phyloP scores from a whole-genome alignment of 768 basidiomycete species.

The Clavulina sp. region DNA sequence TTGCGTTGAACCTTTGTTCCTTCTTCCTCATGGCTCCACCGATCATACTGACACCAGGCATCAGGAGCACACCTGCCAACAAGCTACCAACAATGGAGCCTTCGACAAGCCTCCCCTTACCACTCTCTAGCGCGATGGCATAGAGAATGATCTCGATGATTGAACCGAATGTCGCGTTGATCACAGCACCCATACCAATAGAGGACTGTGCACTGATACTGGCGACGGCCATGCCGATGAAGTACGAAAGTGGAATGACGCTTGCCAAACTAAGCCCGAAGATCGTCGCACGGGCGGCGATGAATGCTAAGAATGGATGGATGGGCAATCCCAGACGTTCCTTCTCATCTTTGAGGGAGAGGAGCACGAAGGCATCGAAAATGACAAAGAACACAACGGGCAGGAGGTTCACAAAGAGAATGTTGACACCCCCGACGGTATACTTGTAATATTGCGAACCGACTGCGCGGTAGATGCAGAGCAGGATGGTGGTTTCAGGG shows the following conservation, averaged over 20 bases:
- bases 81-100: constrained; percentile 92
- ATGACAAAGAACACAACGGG: constrained; percentile 93
- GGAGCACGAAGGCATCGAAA: constrained; percentile 73
- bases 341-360: constrained; percentile 47
- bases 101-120: constrained; percentile 88
- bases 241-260: constrained; percentile 94
- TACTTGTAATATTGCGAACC: constrained; percentile 97
- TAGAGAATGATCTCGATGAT: constrained; percentile 95
- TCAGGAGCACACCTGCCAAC: constrained; percentile 85
- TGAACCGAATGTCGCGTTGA: constrained; percentile 98
- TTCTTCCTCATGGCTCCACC: constrained; percentile 76
- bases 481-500: constrained; percentile 71
- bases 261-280: constrained; percentile 73
- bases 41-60: constrained; percentile 96
- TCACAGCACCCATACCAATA: constrained; percentile 98
- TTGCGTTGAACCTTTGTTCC: constrained; percentile 98
- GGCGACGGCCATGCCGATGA: constrained; percentile 99
- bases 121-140: constrained; percentile 69
- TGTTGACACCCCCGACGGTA: constrained; percentile 95
- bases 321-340: constrained; percentile 37
- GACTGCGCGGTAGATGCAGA: constrained; percentile 86
- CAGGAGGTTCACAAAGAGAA: constrained; percentile 88
- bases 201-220: constrained; percentile 97
- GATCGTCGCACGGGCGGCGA: constrained; percentile 61
- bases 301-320: constrained; percentile 43